Conservation (phyloP, 176 grass and related monocot species). For the Carex pumila region DNA sequence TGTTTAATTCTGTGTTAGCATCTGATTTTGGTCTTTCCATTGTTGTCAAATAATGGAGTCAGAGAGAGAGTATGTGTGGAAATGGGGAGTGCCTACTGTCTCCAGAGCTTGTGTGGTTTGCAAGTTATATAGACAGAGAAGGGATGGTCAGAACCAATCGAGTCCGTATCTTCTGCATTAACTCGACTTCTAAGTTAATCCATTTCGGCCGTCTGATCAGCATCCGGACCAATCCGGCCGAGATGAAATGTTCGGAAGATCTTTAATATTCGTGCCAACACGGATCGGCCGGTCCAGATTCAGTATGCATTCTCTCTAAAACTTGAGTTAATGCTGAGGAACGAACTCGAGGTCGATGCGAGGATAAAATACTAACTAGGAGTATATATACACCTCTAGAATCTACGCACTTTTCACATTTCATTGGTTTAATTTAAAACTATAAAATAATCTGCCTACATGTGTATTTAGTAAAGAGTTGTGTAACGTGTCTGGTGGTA, state of each 20-base stretch:
- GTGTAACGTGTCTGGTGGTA: neutral
- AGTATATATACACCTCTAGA: neutral
- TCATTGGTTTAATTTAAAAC: neutral
- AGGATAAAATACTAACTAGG: neutral
- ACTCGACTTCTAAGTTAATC: too few species aligned
- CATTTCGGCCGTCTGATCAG: too few species aligned
- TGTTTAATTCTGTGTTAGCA: neutral
- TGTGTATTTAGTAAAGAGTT: neutral
- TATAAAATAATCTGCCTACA: neutral
- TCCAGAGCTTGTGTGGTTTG: neutral
- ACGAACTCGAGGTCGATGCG: too few species aligned
- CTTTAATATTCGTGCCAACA: too few species aligned
- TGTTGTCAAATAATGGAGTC: slow-evolving; percentile 1
- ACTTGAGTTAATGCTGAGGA: too few species aligned
- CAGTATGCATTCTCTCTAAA: too few species aligned
- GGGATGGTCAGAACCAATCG: neutral
- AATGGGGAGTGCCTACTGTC: neutral
- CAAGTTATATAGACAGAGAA: slow-evolving; percentile 16
- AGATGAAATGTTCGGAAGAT: too few species aligned
- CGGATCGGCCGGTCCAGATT: too few species aligned
- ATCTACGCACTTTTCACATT: neutral
- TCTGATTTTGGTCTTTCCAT: slow-evolving; percentile 15
- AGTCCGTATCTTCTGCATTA: too few species aligned
- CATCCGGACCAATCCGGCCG: too few species aligned
- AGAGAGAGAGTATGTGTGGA: slow-evolving; percentile 8